Percentiles rank a stretch among this genome's conserved stretches.
phyloP scores from a whole-genome alignment of 2,329 filamentous ascomycete species.

The Apiospora hydei region DNA sequence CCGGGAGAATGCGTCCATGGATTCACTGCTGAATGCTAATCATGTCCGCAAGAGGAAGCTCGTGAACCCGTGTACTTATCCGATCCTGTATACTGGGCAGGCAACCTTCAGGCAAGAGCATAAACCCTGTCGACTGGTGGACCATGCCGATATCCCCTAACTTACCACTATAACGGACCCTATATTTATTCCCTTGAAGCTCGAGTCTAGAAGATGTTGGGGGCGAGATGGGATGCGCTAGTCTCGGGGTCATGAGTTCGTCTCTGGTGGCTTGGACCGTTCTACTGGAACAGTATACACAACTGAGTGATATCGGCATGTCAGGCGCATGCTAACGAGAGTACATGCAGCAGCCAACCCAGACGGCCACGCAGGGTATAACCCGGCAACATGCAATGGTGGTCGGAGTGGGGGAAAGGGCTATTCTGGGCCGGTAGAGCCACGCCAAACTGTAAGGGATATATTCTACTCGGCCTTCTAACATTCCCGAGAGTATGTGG shows the following conservation, averaged over 20 bases:
- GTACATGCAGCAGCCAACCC: slow-evolving; percentile 2
- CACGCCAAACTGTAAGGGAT: background rate
- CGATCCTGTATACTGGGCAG: background rate
- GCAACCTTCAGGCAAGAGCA: background rate
- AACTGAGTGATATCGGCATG: background rate
- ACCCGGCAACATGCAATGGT: background rate
- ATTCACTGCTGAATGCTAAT: background rate
- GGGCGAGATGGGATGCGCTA: background rate
- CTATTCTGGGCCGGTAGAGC: background rate
- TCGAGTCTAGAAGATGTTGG: background rate
- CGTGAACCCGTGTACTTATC: background rate
- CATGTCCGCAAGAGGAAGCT: slow-evolving; percentile 8
- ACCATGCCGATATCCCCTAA: background rate
- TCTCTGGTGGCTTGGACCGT: background rate
- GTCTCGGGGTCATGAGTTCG: background rate
- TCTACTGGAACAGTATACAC: background rate
- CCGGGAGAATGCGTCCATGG: background rate
- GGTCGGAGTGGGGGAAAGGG: background rate
- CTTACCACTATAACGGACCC: background rate
- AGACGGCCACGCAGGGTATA: background rate
- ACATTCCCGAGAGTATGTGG: background rate
- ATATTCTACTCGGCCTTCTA: background rate
- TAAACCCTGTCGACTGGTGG: background rate
- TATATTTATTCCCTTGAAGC: background rate
- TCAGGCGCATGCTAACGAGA: background rate